Conservation (phyloP, 768 basidiomycete genomes). For the Boletales sp. region DNA sequence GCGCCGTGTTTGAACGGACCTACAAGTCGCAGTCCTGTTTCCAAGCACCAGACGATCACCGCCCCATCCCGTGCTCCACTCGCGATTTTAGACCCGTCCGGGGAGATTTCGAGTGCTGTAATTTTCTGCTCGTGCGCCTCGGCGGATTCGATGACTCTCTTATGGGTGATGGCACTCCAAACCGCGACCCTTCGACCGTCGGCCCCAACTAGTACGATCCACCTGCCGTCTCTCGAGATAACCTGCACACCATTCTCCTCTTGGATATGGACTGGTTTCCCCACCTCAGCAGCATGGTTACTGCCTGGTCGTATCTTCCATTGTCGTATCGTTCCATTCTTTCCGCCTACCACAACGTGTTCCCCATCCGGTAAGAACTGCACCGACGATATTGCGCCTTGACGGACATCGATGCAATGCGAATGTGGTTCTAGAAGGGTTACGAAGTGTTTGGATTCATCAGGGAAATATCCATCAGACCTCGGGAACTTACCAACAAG, state of each 20-base stretch:
- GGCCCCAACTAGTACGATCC: conserved; percentile 6
- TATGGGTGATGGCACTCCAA: conserved; percentile 5
- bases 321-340: conserved; percentile 9
- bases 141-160: conserved; percentile 5
- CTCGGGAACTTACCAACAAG: neutral
- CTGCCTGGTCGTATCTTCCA: conserved; percentile 1
- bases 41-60: conserved; percentile 20
- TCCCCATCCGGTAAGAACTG: conserved; percentile 10
- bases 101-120: conserved; percentile 19
- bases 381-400: conserved; percentile 2
- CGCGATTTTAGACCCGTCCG: conserved; percentile 15
- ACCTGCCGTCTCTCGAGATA: conserved; percentile 17
- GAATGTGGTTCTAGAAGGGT: conserved; percentile 1
- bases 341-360: conserved; percentile 1
- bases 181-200: conserved; percentile 5
- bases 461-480: no score
- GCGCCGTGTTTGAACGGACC: conserved; percentile 16
- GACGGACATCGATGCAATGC: neutral
- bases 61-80: conserved; percentile 20
- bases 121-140: conserved; percentile 15
- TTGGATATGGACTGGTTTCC: neutral
- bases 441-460: no score
- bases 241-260: neutral
- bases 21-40: conserved; percentile 10
- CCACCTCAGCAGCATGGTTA: neutral